Conservation (phyloP, 2,329 filamentous ascomycete species). For the Phaeosphaeria sp. region DNA sequence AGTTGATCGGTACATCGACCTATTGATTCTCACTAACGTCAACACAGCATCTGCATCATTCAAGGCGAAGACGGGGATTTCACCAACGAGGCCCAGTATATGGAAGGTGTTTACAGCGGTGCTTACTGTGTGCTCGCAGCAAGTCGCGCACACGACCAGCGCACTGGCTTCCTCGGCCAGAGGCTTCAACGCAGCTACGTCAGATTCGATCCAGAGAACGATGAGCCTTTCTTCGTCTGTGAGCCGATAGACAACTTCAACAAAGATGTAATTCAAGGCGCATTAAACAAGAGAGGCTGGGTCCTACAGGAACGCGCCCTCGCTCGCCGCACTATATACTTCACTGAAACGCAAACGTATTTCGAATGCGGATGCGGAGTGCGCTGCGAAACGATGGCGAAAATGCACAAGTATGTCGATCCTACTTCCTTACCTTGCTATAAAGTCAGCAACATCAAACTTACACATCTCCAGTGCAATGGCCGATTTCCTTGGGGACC, state of each 20-base stretch:
- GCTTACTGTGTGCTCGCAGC: slow-evolving; percentile 24
- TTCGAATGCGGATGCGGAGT: slow-evolving; percentile 33
- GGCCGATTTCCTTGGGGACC: neutral
- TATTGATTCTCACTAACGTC: neutral
- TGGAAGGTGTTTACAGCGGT: slow-evolving; percentile 26
- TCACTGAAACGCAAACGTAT: slow-evolving; percentile 32
- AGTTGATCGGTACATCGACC: neutral
- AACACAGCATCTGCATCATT: slow-evolving; percentile 21
- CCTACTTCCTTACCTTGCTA: neutral
- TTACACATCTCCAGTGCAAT: neutral
- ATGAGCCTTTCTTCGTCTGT: slow-evolving; percentile 17
- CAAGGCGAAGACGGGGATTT: slow-evolving; percentile 28
- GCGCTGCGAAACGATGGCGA: slow-evolving; percentile 25
- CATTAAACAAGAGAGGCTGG: slow-evolving; percentile 32
- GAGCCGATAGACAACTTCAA: slow-evolving; percentile 30
- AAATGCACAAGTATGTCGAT: slow-evolving; percentile 8
- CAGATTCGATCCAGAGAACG: slow-evolving; percentile 4
- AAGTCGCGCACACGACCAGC: slow-evolving; percentile 15
- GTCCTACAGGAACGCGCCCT: slow-evolving; percentile 36
- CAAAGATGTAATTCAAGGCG: slow-evolving; percentile 21
- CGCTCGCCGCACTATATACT: slow-evolving; percentile 33
- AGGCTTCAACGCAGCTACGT: slow-evolving; percentile 7
- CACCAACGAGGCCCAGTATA: slow-evolving; percentile 17
- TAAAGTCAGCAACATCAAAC: neutral
- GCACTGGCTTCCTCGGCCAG: slow-evolving; percentile 11